phyloP scores from a whole-genome alignment of 2,329 filamentous ascomycete genomes.

The Plenodomus lindquistii region DNA sequence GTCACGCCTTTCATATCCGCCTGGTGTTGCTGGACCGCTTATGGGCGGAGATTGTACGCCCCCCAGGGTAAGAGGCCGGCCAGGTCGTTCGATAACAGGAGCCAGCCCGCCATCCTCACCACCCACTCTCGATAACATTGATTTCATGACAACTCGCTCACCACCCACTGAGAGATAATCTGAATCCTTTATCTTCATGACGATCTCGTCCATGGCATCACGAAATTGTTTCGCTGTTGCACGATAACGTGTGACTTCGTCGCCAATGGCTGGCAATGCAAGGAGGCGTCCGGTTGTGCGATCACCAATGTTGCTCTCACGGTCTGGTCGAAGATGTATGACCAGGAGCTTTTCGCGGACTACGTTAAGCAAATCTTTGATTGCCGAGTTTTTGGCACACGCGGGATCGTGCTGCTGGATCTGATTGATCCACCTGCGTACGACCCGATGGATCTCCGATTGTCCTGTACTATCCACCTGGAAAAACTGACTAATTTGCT shows the following conservation, averaged over 20 bases:
- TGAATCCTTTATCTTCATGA: not conserved
- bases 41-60: too few species aligned
- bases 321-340: slow-evolving; percentile 7
- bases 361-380: slow-evolving; percentile 10
- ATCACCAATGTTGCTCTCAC: slow-evolving; percentile 4
- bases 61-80: too few species aligned
- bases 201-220: slow-evolving; percentile 10
- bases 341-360: slow-evolving; percentile 12
- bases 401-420: slow-evolving; percentile 6
- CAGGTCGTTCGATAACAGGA: too few species aligned
- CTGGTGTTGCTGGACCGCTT: too few species aligned
- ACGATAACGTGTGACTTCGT: slow-evolving; percentile 8
- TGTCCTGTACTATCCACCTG: not conserved
- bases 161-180: slow-evolving; percentile 8
- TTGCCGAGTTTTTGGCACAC: not conserved
- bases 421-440: slow-evolving; percentile 10
- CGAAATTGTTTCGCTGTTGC: slow-evolving; percentile 15
- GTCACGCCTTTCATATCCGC: too few species aligned
- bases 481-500: slow-evolving; percentile 7
- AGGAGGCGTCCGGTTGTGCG: too few species aligned
- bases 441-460: slow-evolving; percentile 3
- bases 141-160: slow-evolving; percentile 2
- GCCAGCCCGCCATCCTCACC: too few species aligned
- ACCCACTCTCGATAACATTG: too few species aligned
- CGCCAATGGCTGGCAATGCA: not conserved